phyloP scores from a whole-genome alignment of 306 rosid species.

The Spatholobus suberectus region DNA sequence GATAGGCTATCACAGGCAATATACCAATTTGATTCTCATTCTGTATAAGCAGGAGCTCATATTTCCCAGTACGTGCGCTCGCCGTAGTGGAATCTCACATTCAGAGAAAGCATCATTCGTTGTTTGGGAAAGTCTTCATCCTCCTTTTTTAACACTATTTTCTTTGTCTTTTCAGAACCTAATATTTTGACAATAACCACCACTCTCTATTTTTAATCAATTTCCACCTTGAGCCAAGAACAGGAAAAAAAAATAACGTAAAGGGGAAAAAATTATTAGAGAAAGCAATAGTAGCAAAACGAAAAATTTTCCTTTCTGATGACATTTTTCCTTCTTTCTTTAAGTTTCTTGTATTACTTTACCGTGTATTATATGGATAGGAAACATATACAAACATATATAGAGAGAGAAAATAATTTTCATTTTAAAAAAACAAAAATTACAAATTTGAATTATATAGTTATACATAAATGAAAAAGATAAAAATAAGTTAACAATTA shows the following conservation, averaged over 20 bases:
- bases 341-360: too few species aligned
- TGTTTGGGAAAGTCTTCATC: constrained; percentile 12
- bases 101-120: constrained; percentile 42
- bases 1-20: constrained; percentile 64
- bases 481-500: too few species aligned
- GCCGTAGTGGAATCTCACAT: constrained; percentile 45
- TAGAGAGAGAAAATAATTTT: too few species aligned
- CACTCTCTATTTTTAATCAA: neutral
- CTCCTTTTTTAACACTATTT: constrained; percentile 9
- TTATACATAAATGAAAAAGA: too few species aligned
- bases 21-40: neutral
- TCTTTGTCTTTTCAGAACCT: constrained; percentile 41
- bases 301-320: too few species aligned
- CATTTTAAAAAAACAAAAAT: too few species aligned
- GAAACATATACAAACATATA: too few species aligned
- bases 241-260: neutral
- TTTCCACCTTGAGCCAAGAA: neutral
- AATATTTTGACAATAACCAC: constrained; percentile 39
- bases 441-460: too few species aligned
- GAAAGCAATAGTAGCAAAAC: neutral
- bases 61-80: constrained; percentile 34
- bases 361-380: too few species aligned
- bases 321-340: too few species aligned
- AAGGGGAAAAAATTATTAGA: neutral
- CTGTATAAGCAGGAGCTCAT: constrained; percentile 35